Base-by-base conservation (phyloP, 306 rosid genomes). In the Parietaria judaica region DNA sequence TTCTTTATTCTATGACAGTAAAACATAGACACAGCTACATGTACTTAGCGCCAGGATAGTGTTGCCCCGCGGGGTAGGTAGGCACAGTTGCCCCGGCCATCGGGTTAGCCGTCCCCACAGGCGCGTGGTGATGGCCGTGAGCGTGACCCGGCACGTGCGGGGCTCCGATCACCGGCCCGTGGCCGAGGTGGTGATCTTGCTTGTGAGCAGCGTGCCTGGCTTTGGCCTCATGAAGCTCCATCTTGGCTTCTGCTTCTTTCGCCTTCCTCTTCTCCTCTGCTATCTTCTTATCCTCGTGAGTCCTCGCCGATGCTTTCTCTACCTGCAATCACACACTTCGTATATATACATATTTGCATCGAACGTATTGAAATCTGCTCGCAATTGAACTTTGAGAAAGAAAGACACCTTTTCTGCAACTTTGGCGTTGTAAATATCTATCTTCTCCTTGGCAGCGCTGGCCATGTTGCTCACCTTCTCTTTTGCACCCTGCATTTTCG, bases 151-250 rank as follows among this genome's bases (percentile, higher is more conserved):
- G n/a, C n/a, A n/a, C n/a, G n/a, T n/a, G n/a, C n/a, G n/a, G n/a
- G n/a, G n/a, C n/a, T n/a, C n/a, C n/a, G n/a, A n/a, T n/a, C n/a
- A n/a, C n/a, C n/a, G n/a, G n/a, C n/a, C 49, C 45, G 14, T 56
- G 66, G 46, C 58, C 64, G 49, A 45, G 62, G 54, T 39, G 54
- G 8, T 34, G 52, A 50, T 43, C 65, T 7, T 74, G 70, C 59
- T 74, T 79, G 45, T 54, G 5, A 1, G 70, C 81, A 0, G 86
- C 95, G 58, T 77, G 94, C 79, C 45, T 63, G 9, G 79, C 95
- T 72, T 79, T 86, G 11, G 87, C 86, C 56, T 82, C 82, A 51
- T 80, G 97, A 5, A 82, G 67, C 71, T 84, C 83, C 77, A 69
- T 76, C 71, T 86, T 82, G 15, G 97, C 95, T 65, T 73, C 54